phyloP scores from a whole-genome alignment of 768 basidiomycete species.

The Mycena belliarum region DNA sequence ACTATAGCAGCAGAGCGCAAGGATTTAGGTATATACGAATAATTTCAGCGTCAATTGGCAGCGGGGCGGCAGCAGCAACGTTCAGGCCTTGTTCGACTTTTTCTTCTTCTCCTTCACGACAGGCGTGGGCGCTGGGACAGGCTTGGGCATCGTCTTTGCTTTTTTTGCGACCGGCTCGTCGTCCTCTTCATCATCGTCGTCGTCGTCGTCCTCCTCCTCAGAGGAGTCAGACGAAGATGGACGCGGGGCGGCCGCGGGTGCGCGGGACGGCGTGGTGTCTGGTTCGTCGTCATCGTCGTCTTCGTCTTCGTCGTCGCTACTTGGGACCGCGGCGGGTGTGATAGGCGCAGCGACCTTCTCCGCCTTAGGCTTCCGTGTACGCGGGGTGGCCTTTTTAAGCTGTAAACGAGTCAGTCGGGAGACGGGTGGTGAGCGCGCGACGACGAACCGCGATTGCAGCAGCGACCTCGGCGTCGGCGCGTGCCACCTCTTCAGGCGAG shows the following conservation, averaged over 20 bases:
- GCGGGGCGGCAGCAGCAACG: too few species aligned
- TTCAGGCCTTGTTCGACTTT: slow-evolving; percentile 26
- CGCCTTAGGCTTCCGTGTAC: slow-evolving; percentile 22
- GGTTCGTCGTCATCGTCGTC: slow-evolving; percentile 36
- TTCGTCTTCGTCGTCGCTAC: slow-evolving; percentile 27
- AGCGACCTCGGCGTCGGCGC: slow-evolving; percentile 45
- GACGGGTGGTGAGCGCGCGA: too few species aligned
- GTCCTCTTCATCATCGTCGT: slow-evolving; percentile 27
- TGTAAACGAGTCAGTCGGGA: too few species aligned
- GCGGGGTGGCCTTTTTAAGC: slow-evolving; percentile 36
- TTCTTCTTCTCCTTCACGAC: slow-evolving; percentile 31
- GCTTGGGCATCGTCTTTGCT: slow-evolving; percentile 17
- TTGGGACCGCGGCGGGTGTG: slow-evolving; percentile 21
- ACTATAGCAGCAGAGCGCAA: not conserved
- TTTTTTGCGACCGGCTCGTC: slow-evolving; percentile 34
- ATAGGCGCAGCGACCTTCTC: slow-evolving; percentile 21
- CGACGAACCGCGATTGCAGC: slow-evolving; percentile 40
- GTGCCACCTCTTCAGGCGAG: slow-evolving; percentile 48
- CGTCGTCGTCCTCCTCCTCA: slow-evolving; percentile 13
- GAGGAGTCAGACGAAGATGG: not conserved
- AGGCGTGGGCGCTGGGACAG: slow-evolving; percentile 15
- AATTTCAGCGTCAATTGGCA: not conserved
- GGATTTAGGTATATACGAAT: not conserved
- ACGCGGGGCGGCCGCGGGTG: not conserved
- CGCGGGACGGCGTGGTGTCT: not conserved